Percentiles rank a stretch among this genome's conserved stretches.
phyloP scores from a whole-genome alignment of 1,139 yeast species.

The Nakaseomyces kungkrabaensis region DNA sequence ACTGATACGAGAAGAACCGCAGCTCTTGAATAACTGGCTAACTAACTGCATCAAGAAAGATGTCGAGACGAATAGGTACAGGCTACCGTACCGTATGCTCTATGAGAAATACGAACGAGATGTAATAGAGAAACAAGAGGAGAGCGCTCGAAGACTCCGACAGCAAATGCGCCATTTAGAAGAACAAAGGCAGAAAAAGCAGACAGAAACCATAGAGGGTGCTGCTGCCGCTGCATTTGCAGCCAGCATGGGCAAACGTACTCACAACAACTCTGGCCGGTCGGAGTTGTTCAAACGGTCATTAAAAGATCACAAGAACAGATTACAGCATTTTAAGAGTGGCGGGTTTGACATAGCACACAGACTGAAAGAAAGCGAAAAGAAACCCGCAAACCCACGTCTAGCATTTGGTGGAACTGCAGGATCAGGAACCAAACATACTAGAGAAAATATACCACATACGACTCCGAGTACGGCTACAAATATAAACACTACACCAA shows the following conservation, averaged over 20 bases:
- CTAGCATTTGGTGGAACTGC: constrained; percentile 25
- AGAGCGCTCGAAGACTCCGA: constrained; percentile 42
- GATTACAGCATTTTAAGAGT: constrained; percentile 18
- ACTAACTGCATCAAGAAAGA: constrained; percentile 14
- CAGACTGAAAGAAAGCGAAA: neutral
- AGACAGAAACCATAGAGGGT: constrained; percentile 32
- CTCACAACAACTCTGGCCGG: constrained; percentile 6
- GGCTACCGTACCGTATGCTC: constrained; percentile 32
- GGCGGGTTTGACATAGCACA: constrained; percentile 13
- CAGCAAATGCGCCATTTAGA: constrained; percentile 36
- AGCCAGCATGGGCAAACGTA: neutral
- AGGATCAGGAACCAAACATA: constrained; percentile 4
- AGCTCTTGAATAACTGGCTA: constrained; percentile 10
- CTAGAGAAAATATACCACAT: neutral
- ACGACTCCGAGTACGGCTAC: neutral
- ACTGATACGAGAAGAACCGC: constrained; percentile 7
- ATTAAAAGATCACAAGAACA: constrained; percentile 15
- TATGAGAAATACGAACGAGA: constrained; percentile 39
- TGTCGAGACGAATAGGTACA: constrained; percentile 19
- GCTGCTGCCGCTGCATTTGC: constrained; percentile 8
- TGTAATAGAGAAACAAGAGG: constrained; percentile 38
- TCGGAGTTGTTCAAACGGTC: constrained; percentile 17
- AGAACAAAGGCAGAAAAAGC: constrained; percentile 38
- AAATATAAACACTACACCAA: neutral
- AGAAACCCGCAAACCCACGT: neutral